Base-by-base conservation (phyloP, 176 grass and related monocot genomes). In the Juncus effusus region DNA sequence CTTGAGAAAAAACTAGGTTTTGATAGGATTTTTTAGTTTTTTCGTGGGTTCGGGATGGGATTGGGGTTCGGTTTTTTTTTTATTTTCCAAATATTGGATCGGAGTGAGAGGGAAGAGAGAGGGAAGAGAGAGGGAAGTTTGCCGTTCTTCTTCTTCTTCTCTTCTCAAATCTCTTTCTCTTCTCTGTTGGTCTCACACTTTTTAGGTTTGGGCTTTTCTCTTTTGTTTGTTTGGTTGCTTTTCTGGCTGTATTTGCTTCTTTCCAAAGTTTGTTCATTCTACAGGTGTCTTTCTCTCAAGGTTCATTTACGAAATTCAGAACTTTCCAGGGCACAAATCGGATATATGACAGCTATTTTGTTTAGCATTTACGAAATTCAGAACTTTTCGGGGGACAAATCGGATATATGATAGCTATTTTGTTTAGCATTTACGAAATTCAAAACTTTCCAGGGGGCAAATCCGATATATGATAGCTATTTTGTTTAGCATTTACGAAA, bases 31-130 rank as follows among this genome's bases (percentile, higher is more conserved):
- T 4, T 63, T 42, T 10, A 10, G 57, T 13, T 41, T 56, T 62
- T 3, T 4, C 1, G 3, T 47, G 10, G 15, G 36, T 14, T 3
- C 2, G 19, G 19, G 19, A 1, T 69, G 36, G 13, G 54, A 37
- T 59, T 42, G 50, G 76, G 77, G 78, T 78, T 76, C 79, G 82
- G 83, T 78, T 82, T 77, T 85, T 89, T 12, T 59, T 12, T 50
- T 60, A 55, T 15, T 70, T 70, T 71, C 54, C 38, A 70, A 73
- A 62, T 65, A 83, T 83, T 65, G 66, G 87, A 79, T 82, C 75
- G 62, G 78, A 65, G 40, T 16, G 50, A n/a, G 10, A 71, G 67
- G 65, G 47, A 40, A 61, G 52, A 13, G 51, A 28, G 10, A 10
- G 42, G 54, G 38, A 53, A 42, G 64, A 51, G 28, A 62, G 57